Evolutionary conservation across 805 yeast genomes (phyloP), one percentile per base, ranked within the genome.

Genomic region (Saccharomyces paradoxus): DNA sequence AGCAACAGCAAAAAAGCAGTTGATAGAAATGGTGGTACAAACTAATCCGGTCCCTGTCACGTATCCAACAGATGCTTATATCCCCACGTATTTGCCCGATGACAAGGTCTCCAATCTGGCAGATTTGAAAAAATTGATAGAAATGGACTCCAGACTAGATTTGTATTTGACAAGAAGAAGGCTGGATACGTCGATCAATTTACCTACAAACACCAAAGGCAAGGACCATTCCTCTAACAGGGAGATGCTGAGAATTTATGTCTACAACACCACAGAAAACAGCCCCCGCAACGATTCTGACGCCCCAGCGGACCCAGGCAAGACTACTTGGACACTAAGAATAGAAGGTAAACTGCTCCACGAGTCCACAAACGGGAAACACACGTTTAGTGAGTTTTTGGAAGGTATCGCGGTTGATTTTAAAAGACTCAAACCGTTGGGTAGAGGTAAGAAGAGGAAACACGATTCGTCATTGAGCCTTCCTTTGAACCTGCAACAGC

Each of bases 331-430:
- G 97, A 86, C 94, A 1, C 77, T 92, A 60, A 78, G 95, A 55
- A 80, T 94, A 28, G 98, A 94, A 70, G 99, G 99, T 14, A 77
- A 91, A 55, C 72, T 89, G 26, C 72, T 91, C 17, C 81, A 82
- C 62, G 67, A 67, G 7, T 78, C 74, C 52, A 72, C 76, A 8
- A 76, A 76, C 1, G 80, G 77, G 27, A 77, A 85, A 62, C 77
- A 79, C 31, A 83, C 84, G 61, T 87, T 91, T 71, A 84, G 90
- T 57, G 78, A 90, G 2, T 88, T 89, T 63, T 76, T 94, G 61
- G 83, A 91, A 7, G 91, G 92, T 17, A 80, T 94, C 24, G 84
- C 95, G 0, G 84, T 94, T 13, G 97, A 94, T 65, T 75, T 92
- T 50, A 71, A 66, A 29, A 60, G 59, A 28, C 55, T 37, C 5